Evolutionary conservation across 441 rosid species (phyloP).

Genomic region (Erysimum pusillum): DNA sequence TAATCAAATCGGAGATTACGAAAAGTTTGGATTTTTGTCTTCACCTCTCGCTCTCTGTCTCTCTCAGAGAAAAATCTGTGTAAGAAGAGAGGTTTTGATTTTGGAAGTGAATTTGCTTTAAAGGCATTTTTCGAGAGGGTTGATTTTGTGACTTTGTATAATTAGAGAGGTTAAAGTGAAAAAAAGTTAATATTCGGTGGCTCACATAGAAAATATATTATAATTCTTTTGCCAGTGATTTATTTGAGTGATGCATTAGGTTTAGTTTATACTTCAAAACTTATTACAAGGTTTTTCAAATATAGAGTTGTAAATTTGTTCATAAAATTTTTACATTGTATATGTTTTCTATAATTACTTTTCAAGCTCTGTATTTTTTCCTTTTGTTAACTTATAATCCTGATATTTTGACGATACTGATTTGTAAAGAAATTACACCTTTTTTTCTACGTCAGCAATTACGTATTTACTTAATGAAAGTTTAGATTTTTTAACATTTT

Average conservation of each 20-base stretch:
- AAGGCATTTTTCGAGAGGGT: neutral
- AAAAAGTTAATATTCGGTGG: neutral
- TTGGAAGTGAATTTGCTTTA: conserved; percentile 22
- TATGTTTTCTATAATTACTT: neutral
- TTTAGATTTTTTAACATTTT: neutral
- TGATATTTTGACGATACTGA: neutral
- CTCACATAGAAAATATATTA: neutral
- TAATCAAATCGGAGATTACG: neutral
- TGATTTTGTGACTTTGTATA: neutral
- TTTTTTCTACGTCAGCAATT: neutral
- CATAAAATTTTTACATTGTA: neutral
- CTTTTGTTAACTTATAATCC: neutral
- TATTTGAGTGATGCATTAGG: neutral
- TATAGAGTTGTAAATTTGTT: neutral
- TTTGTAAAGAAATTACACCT: neutral
- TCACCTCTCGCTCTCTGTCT: neutral
- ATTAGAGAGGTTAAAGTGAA: neutral
- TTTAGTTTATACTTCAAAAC: neutral
- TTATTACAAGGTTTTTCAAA: conserved; percentile 2
- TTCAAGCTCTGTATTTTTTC: neutral
- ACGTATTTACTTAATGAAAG: neutral
- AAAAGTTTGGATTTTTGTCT: conserved; percentile 13
- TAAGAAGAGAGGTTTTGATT: conserved; percentile 35
- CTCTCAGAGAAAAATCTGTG: neutral
- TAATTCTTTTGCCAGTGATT: neutral